Evolutionary conservation across 768 basidiomycete genomes (phyloP), one percentile per base, ranked within the genome.

Genomic region (Tylopilus cervinicoccineus): DNA sequence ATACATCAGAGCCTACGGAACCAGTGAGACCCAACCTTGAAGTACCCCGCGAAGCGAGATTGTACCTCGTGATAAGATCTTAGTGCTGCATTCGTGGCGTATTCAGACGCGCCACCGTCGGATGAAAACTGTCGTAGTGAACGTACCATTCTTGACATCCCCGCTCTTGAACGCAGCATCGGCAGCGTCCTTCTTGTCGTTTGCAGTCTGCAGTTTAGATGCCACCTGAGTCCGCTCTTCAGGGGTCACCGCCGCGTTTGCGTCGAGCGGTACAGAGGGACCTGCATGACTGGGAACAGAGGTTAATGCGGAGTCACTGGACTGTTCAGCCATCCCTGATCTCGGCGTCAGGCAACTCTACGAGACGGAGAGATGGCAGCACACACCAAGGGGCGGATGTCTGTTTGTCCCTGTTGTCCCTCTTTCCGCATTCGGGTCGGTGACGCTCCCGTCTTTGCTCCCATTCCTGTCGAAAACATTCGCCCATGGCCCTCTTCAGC

Each of bases 131-230:
- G 16, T 27, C 32, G 20, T 20, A 16, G 36, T 32, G 6, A 20
- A 59, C 78, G 43, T 51, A 86, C 86, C 86, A 56, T 70, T 74
- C 60, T 79, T 77, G 34, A 75, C 50, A 55, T 86, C 74, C 20
- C 83, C 86, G 10, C 68, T 62, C 61, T 84, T 87, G 69, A 88
- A 88, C 1, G 84, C 83, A 47, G 76, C 66, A 73, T 88, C 86
- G 10, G 68, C 86, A 10, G 62, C 66, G 17, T 80, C 83, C 59
- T 88, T 88, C 73, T 80, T 83, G 55, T 80, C 71, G 64, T 75
- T 83, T 31, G 83, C 88, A 0, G 70, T 81, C 12, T 64, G 67
- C 26, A 91, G 51, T 63, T 88, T 89, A 31, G 68, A 59, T 39
- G 69, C 60, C 1, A 69, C 73, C 22, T 67, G 71, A 43, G 45